Percentiles rank a stretch among this genome's conserved stretches.
Evolutionary conservation across 352 stramenopile genomes (phyloP).

Genomic region (Albugo candida): DNA sequence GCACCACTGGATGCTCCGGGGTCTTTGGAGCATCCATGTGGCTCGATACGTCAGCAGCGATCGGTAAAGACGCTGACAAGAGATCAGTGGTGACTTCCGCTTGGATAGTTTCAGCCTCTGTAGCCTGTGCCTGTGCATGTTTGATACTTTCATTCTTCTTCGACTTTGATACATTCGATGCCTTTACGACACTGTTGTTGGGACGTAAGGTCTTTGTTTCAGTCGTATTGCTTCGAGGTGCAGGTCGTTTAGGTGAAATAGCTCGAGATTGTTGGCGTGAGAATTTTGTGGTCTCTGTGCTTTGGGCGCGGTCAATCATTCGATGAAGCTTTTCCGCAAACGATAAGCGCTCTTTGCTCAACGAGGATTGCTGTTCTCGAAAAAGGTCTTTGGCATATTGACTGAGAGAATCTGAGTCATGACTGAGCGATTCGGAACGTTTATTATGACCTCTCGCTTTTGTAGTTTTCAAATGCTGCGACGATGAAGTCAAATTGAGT

Average conservation of each 20-base stretch:
- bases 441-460: not conserved
- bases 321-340: constrained; percentile 77
- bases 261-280: not conserved
- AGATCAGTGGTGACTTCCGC: too few relatives aligned
- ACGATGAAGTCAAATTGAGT: not conserved
- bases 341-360: constrained; percentile 27
- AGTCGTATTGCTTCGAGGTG: not conserved
- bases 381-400: constrained; percentile 52
- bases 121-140: not conserved
- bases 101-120: not conserved
- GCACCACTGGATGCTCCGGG: too few relatives aligned
- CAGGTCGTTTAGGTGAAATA: not conserved
- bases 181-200: not conserved
- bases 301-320: constrained; percentile 76
- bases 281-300: constrained; percentile 5
- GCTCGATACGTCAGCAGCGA: too few relatives aligned
- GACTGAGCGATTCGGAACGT: not conserved
- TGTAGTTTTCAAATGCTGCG: not conserved
- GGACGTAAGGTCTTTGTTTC: not conserved
- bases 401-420: constrained; percentile 35
- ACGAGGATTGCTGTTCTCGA: constrained; percentile 13
- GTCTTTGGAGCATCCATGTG: too few relatives aligned
- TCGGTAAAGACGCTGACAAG: too few relatives aligned
- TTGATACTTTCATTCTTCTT: not conserved
- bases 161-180: not conserved